A percentile compares a stretch with the other conserved stretches of the same genome.
These are phyloP conservation scores for Rhynchosporium agropyri DNA, from an alignment of 2,329 filamentous ascomycete species.

Conservation along the genomic window DNA sequence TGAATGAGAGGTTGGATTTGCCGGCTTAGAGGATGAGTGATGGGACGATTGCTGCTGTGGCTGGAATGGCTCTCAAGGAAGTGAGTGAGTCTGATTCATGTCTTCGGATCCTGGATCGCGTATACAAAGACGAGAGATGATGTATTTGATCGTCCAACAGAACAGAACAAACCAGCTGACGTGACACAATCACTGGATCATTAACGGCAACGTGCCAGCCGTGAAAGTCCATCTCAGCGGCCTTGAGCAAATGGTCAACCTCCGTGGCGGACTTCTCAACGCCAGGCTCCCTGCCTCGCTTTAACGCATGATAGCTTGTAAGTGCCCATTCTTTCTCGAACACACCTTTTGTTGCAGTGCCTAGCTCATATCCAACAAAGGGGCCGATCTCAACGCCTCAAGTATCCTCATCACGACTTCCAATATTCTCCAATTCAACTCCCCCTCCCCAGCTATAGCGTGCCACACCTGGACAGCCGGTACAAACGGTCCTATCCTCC, in stretches of 20 bases:
- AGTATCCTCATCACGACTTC: background rate
- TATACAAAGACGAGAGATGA: background rate
- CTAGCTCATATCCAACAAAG: background rate
- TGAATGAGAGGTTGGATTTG: background rate
- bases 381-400: slow-evolving; percentile 10
- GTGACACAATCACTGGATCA: background rate
- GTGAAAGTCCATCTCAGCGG: slow-evolving; percentile 8
- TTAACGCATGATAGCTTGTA: slow-evolving; percentile 6
- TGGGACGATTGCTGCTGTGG: slow-evolving; percentile 7
- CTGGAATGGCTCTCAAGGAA: background rate
- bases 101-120: background rate
- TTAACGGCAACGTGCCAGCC: background rate
- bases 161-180: background rate
- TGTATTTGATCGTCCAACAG: background rate
- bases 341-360: background rate
- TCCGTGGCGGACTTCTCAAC: slow-evolving; percentile 4
- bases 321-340: background rate
- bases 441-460: background rate
- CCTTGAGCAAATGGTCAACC: slow-evolving; percentile 1
- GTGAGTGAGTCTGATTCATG: background rate
- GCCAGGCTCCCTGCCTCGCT: background rate
- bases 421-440: background rate
- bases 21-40: slow-evolving; percentile 6
- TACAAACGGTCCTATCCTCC: background rate
- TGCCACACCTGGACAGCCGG: background rate